A percentile compares a stretch with the other conserved stretches of the same genome.
Conservation (phyloP, 2,329 filamentous ascomycete species). For the Mycosphaerella sp. region DNA sequence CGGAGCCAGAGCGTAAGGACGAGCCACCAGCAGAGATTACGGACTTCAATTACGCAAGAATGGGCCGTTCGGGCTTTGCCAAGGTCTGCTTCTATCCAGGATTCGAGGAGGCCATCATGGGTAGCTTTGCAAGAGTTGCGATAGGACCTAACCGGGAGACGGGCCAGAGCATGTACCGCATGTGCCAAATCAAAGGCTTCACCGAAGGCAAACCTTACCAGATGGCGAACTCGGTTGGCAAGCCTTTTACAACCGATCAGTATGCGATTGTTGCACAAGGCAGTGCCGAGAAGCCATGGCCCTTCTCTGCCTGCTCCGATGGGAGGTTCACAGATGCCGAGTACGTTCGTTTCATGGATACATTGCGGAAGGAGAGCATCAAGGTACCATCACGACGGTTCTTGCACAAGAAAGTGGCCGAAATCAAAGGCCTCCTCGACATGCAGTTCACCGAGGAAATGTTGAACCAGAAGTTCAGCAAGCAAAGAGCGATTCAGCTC, state of each 20-base stretch:
- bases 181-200: slow-evolving; percentile 84
- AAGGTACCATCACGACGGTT: slow-evolving; percentile 65
- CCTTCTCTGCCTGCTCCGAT: slow-evolving; percentile 87
- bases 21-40: slow-evolving; percentile 63
- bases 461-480: slow-evolving; percentile 69
- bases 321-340: slow-evolving; percentile 71
- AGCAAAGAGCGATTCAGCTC: slow-evolving; percentile 60
- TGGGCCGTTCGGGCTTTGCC: slow-evolving; percentile 80
- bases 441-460: slow-evolving; percentile 78
- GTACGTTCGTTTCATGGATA: slow-evolving; percentile 71
- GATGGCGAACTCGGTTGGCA: slow-evolving; percentile 66
- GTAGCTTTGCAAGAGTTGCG: slow-evolving; percentile 79
- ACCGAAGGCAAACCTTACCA: slow-evolving; percentile 74
- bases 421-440: slow-evolving; percentile 72
- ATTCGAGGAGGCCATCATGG: slow-evolving; percentile 73
- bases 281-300: slow-evolving; percentile 74
- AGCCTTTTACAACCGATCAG: slow-evolving; percentile 74
- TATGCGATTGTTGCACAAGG: slow-evolving; percentile 79
- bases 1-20: slow-evolving; percentile 47
- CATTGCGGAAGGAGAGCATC: slow-evolving; percentile 64
- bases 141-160: slow-evolving; percentile 67
- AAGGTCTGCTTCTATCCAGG: slow-evolving; percentile 89
- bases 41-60: slow-evolving; percentile 77
- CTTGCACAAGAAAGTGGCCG: slow-evolving; percentile 65
- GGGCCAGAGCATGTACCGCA: slow-evolving; percentile 72